Conservation (phyloP, 2,329 filamentous ascomycete species). For the Teratosphaeria pseudoeucalypti region DNA sequence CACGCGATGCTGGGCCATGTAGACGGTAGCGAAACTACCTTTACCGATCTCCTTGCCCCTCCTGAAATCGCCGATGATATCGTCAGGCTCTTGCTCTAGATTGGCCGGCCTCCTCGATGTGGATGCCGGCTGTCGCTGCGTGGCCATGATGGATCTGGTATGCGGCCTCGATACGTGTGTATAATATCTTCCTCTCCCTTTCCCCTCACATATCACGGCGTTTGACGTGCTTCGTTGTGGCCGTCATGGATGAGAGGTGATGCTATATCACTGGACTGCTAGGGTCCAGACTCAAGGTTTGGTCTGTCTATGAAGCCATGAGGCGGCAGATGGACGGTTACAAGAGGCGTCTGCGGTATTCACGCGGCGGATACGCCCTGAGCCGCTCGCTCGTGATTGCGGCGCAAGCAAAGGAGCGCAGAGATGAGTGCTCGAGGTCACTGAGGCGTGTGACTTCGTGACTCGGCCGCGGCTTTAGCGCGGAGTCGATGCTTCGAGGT, state of each 20-base stretch:
- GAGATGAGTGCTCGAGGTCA: background rate
- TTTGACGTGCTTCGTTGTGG: background rate
- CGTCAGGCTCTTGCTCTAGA: conserved; percentile 27
- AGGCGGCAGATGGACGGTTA: background rate
- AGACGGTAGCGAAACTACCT: conserved; percentile 95
- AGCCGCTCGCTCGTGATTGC: background rate
- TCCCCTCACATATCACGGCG: conserved; percentile 2
- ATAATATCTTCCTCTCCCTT: background rate
- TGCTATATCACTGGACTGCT: background rate
- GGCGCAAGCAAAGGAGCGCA: background rate
- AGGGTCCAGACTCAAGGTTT: background rate
- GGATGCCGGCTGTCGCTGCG: conserved; percentile 14
- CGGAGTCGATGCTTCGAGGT: background rate
- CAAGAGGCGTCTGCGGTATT: background rate
- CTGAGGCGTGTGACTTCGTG: background rate
- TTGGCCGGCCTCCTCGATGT: conserved; percentile 20
- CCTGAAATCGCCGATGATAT: conserved; percentile 62
- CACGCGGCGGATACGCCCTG: background rate
- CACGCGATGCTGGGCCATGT: conserved; percentile 36
- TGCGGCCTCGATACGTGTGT: background rate
- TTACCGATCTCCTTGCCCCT: conserved; percentile 87
- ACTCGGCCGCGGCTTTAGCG: background rate
- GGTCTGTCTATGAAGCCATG: background rate
- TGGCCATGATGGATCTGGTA: conserved; percentile 17
- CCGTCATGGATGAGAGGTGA: conserved; percentile 3